A percentile compares a stretch with the other conserved stretches of the same genome.
Evolutionary conservation across 2,329 filamentous ascomycete species (phyloP).

Genomic region (Pyrenophora teres): DNA sequence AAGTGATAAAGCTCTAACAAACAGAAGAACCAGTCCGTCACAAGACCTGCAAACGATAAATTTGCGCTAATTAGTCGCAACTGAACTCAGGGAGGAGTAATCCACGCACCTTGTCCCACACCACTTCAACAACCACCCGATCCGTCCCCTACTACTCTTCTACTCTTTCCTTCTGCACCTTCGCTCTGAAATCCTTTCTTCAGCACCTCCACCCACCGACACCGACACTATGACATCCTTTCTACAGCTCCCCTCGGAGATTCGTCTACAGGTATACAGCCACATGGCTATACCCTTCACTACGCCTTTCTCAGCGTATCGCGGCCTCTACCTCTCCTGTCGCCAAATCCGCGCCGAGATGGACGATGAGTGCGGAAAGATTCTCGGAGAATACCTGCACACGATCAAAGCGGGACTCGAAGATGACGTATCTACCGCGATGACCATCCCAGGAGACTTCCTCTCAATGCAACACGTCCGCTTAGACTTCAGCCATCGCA

Average conservation of each 20-base stretch:
- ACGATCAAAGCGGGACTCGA: background rate
- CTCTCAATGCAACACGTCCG: background rate
- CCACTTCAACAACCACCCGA: no score
- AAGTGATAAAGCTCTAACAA: no score
- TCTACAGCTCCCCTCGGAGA: background rate
- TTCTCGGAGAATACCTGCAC: accelerated
- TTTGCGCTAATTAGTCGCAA: no score
- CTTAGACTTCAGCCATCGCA: background rate
- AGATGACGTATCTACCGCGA: no score
- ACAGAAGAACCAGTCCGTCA: no score
- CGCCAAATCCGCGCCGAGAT: background rate
- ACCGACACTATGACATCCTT: background rate
- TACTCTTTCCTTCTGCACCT: no score
- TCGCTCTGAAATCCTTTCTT: no score
- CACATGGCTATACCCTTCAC: background rate
- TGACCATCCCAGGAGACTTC: background rate
- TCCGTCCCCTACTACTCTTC: no score
- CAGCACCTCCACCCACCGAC: no score
- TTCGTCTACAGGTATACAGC: background rate
- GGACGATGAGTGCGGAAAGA: background rate
- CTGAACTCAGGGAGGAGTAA: no score
- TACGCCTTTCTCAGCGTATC: background rate
- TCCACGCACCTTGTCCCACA: no score
- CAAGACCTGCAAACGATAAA: no score
- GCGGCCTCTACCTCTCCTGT: background rate